Evolutionary conservation across 2,329 filamentous ascomycete species (phyloP), one percentile per base, ranked within the genome.

Genomic region (Arthrobotrys iridis): DNA sequence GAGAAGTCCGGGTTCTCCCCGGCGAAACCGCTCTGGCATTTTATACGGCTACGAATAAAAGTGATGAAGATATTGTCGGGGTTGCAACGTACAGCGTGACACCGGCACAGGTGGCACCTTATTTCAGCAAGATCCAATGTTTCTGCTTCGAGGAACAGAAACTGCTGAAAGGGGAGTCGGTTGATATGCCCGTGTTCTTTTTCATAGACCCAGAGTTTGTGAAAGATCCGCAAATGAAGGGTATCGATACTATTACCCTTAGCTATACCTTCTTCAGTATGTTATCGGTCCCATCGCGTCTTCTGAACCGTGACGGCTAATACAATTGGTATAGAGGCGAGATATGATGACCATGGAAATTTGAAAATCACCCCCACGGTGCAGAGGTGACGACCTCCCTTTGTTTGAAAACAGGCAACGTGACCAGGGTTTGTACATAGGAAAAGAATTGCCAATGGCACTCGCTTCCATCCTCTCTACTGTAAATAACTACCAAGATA

Each of bases 171-270:
- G 93, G 94, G 46, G 96, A 99, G 86, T 95, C 93, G 46, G 95
- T 99, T 63, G 95, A 99, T 82, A 99, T 99, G 96, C 96, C 95
- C 0, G 96, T 99, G 0, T 99, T 99, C 83, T 99, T 99, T 84
- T 99, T 98, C 83, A 91, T 99, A 78, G 95, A 99, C 81, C 95
- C 95, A 0, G 95, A 98, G 81, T 90, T 99, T 84, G 86, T 94
- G 72, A 93, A 91, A 79, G 95, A 99, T 82, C 85, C 94, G 59
- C 93, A 91, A 77, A 98, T 97, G 94, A 92, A 88, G 83, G 91
- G 91, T 0, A 92, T 99, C 77, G 93, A 97, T 84, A 97, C 93
- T 1, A 93, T 99, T 65, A 99, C 95, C 33, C 83, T 99, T 80
- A 96, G 90, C 79, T 99, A 99, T 84, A 99, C 95, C 0, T 99